Base-by-base conservation (phyloP, 257 asterid species). In the Perilla frutescens region DNA sequence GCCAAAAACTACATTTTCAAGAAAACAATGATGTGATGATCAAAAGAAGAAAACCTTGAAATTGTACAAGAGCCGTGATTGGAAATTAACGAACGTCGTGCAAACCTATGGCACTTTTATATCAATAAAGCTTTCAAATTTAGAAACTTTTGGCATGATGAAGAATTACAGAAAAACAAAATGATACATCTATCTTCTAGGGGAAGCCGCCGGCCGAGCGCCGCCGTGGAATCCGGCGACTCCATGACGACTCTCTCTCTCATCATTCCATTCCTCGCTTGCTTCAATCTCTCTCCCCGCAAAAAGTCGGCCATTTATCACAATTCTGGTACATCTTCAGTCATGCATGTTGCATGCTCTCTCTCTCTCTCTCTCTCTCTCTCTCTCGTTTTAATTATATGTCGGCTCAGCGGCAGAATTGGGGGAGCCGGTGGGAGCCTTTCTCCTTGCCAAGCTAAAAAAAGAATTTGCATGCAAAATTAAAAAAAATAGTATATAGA, bases 281-380 rank as follows among this genome's bases (percentile, higher is more conserved):
- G 79, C 37, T 50, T 75, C 53, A 20, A 6, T 11, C 44, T 57
- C 11, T 48, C 49, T 12, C 3, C 7, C 12, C 53, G 54, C 45
- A 58, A 69, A 50, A 66, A 58, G 45, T 66, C 79, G 2, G 3
- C 74, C 62, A 60, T 75, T 40, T 56, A 7, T 26, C 74, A 75
- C 74, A 44, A 75, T 37, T 62, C 77, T 47, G 74, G 79, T 65
- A 56, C 11, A 69, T 6, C 1, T 36, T 37, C 37, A 37, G 5
- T 53, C 45, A 7, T 13, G 2, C 26, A 4, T 4, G 26, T 20
- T 20, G 26, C 26, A 34, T 13, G 37, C 45, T 32, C 64, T 59
- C 64, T 59, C 26, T 59, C 29, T n/a, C 56, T 50, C 29, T 13
- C 45, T 32, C 64, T 13, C 45, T 32, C 64, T 59, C 64, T 59